These are phyloP conservation scores for Panus rudis DNA, from an alignment of 768 basidiomycete species.

Conservation along the genomic window DNA sequence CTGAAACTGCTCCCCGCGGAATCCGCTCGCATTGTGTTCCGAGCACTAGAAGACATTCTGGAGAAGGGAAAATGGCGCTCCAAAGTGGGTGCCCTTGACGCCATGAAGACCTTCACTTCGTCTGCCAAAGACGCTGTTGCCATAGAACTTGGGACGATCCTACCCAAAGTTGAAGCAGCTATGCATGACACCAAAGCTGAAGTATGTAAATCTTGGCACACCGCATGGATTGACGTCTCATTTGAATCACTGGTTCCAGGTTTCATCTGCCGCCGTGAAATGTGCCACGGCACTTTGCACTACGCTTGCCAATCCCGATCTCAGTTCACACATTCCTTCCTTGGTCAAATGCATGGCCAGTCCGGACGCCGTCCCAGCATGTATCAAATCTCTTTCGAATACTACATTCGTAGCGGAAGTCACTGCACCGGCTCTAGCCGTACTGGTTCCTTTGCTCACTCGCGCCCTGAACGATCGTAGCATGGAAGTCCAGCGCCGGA, in stretches of 20 bases:
- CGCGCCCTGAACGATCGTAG: slow-evolving; percentile 93
- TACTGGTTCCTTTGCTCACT: slow-evolving; percentile 84
- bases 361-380: slow-evolving; percentile 80
- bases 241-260: slow-evolving; percentile 36
- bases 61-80: slow-evolving; percentile 89
- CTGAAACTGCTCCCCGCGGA: slow-evolving; percentile 82
- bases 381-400: slow-evolving; percentile 91
- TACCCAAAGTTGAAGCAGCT: slow-evolving; percentile 81
- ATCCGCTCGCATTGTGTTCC: slow-evolving; percentile 61
- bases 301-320: slow-evolving; percentile 90
- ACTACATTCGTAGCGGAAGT: slow-evolving; percentile 98
- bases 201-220: slow-evolving; percentile 44
- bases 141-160: slow-evolving; percentile 69
- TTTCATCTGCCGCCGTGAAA: slow-evolving; percentile 80
- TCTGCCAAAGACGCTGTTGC: slow-evolving; percentile 72
- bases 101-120: slow-evolving; percentile 67
- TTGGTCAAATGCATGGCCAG: slow-evolving; percentile 94
- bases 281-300: slow-evolving; percentile 84
- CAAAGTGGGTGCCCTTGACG: slow-evolving; percentile 89
- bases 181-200: slow-evolving; percentile 98
- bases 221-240: slow-evolving; percentile 5
- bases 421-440: slow-evolving; percentile 91
- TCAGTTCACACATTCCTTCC: slow-evolving; percentile 78
- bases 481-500: slow-evolving; percentile 92
- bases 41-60: slow-evolving; percentile 63